Percentiles rank a stretch among this genome's conserved stretches.
Evolutionary conservation across 2,329 filamentous ascomycete species (phyloP).

Genomic region (Aspergillus flavus): DNA sequence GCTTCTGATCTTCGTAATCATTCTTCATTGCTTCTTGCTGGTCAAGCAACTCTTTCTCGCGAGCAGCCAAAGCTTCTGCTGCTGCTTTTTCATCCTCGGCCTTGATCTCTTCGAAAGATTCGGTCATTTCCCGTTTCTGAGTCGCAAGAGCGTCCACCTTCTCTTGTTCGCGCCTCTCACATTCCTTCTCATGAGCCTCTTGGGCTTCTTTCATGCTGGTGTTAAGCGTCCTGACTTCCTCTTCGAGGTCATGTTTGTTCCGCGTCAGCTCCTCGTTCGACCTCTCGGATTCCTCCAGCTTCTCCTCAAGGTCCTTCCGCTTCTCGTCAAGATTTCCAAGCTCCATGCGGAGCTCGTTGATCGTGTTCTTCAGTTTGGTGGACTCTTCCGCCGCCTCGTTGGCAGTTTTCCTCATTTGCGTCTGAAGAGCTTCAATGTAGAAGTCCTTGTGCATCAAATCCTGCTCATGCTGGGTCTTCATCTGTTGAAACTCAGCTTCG

Average conservation of each 20-base stretch:
- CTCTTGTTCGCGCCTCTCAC: constrained; percentile 35
- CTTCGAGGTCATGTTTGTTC: constrained; percentile 49
- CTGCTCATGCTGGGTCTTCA: constrained; percentile 54
- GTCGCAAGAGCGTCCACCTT: constrained; percentile 36
- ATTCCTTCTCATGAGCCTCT: constrained; percentile 47
- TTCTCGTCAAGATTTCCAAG: constrained; percentile 55
- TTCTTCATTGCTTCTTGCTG: constrained; percentile 38
- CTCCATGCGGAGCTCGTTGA: constrained; percentile 54
- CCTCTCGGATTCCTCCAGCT: constrained; percentile 47
- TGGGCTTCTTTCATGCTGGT: constrained; percentile 44
- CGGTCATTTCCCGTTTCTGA: constrained; percentile 52
- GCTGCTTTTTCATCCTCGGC: constrained; percentile 45
- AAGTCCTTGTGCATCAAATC: constrained; percentile 55
- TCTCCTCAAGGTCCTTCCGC: constrained; percentile 54
- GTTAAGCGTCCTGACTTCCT: constrained; percentile 40
- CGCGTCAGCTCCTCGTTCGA: constrained; percentile 48
- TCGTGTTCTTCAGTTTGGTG: constrained; percentile 43
- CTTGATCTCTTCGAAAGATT: constrained; percentile 51
- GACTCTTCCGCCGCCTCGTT: constrained; percentile 55
- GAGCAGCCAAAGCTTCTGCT: constrained; percentile 38
- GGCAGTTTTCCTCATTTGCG: constrained; percentile 53
- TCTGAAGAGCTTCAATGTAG: constrained; percentile 55
- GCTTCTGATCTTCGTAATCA: constrained; percentile 41
- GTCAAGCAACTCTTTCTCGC: constrained; percentile 48
- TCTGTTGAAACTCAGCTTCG: constrained; percentile 53